A percentile compares a stretch with the other conserved stretches of the same genome.
Evolutionary conservation across 2,329 filamentous ascomycete species (phyloP).

Genomic region (Tolypocladium ophioglossoides): DNA sequence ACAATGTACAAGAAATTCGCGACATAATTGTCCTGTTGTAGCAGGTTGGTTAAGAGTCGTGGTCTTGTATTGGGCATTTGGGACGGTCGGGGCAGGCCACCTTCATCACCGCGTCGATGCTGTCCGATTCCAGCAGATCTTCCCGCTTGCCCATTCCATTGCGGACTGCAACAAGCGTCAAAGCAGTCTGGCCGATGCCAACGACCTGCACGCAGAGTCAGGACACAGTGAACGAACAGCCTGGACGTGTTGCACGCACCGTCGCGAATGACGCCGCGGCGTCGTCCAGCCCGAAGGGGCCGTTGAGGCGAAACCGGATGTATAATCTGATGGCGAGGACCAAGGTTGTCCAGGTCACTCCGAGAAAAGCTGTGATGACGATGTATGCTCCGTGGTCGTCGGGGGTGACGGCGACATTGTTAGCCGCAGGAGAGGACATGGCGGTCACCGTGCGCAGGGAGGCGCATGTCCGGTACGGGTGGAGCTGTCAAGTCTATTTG

Average conservation of each 20-base stretch:
- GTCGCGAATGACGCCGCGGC: conserved; percentile 6
- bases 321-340: conserved; percentile 7
- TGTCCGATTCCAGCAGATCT: neutral
- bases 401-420: conserved; percentile 3
- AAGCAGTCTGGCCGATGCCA: conserved; percentile 3
- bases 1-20: conserved; percentile 7
- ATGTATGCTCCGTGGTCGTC: conserved; percentile 7
- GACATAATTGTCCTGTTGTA: conserved; percentile 3
- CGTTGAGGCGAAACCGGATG: conserved; percentile 6
- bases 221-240: no score
- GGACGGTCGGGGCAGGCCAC: neutral
- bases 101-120: conserved; percentile 4
- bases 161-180: conserved; percentile 3
- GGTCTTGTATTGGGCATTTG: no score
- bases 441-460: neutral
- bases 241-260: conserved; percentile 1
- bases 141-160: conserved; percentile 5
- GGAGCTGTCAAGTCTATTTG: neutral
- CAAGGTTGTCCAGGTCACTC: conserved; percentile 7
- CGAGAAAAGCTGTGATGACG: conserved; percentile 7
- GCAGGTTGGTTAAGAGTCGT: neutral
- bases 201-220: conserved; percentile 1
- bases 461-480: neutral
- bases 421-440: neutral
- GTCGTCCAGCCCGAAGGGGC: conserved; percentile 7